A percentile compares a stretch with the other conserved stretches of the same genome.
Conservation (phyloP, 1,139 yeast genomes). For the Saccharomyces pastorianus region DNA sequence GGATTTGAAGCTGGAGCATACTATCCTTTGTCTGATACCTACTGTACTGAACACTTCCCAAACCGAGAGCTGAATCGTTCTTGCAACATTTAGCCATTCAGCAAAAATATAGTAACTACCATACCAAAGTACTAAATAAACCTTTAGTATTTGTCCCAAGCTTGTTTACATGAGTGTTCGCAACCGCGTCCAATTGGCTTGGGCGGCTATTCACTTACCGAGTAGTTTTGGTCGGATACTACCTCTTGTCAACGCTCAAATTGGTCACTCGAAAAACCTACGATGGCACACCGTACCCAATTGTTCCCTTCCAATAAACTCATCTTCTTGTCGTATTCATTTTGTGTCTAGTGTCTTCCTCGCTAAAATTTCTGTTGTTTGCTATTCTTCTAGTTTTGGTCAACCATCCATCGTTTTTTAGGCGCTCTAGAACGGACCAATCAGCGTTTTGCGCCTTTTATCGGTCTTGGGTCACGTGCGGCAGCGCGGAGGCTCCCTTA, state of each 20-base stretch:
- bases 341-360: neutral
- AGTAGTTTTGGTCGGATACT: neutral
- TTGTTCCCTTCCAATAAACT: neutral
- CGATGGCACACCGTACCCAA: neutral
- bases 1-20: neutral
- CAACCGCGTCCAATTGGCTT: neutral
- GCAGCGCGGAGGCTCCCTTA: slow-evolving; percentile 1
- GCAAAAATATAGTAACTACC: neutral
- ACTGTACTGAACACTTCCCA: neutral
- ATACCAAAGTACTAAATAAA: neutral
- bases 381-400: neutral
- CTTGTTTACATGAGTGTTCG: neutral
- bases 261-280: neutral
- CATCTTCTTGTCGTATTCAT: neutral
- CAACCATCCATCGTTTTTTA: neutral
- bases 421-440: neutral
- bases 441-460: neutral
- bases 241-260: neutral
- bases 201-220: neutral
- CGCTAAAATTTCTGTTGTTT: neutral
- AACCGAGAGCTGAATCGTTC: neutral
- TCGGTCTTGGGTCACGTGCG: slow-evolving; percentile 1
- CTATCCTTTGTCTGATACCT: neutral
- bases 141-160: neutral
- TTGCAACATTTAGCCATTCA: neutral